Percentiles rank a stretch among this genome's conserved stretches.
Evolutionary conservation across 2,329 filamentous ascomycete genomes (phyloP).

Genomic region (Cercospora sp.): DNA sequence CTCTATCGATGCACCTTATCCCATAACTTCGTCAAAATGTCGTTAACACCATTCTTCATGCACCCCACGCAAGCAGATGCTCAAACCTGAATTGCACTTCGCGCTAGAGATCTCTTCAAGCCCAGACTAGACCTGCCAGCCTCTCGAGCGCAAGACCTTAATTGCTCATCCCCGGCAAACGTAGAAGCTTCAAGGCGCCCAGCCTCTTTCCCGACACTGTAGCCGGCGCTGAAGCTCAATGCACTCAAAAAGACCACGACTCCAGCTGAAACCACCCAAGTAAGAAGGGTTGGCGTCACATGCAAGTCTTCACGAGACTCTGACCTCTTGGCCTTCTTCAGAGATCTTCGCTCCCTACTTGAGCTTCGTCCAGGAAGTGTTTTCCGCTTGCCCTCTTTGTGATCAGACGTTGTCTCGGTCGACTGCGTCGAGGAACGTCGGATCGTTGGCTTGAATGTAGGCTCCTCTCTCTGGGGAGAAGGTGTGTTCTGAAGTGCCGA

Average conservation of each 20-base stretch:
- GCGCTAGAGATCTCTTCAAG: conserved; percentile 35
- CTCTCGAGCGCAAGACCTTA: conserved; percentile 37
- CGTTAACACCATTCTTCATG: background rate
- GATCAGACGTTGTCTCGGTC: conserved; percentile 33
- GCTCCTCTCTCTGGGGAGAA: conserved; percentile 33
- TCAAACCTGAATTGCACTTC: conserved; percentile 37
- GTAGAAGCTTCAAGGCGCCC: conserved; percentile 28
- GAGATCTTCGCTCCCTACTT: conserved; percentile 47
- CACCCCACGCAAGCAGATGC: background rate
- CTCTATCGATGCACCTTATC: conserved; percentile 1
- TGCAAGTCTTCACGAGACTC: conserved; percentile 35
- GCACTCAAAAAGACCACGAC: conserved; percentile 65
- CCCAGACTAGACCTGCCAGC: conserved; percentile 37
- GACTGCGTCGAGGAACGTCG: conserved; percentile 35
- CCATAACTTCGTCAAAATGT: conserved; percentile 4
- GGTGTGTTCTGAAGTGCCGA: conserved; percentile 48
- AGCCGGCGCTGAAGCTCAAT: conserved; percentile 65
- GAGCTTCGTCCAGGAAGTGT: conserved; percentile 39
- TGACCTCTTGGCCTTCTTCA: conserved; percentile 46
- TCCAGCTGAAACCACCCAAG: conserved; percentile 65
- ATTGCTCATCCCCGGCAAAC: conserved; percentile 26
- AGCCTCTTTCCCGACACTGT: conserved; percentile 59
- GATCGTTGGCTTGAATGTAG: conserved; percentile 41
- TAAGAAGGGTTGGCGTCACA: conserved; percentile 61
- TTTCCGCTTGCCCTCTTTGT: conserved; percentile 49